Base-by-base conservation (phyloP, 2,329 filamentous ascomycete genomes). In the Aspergillus brasiliensis region DNA sequence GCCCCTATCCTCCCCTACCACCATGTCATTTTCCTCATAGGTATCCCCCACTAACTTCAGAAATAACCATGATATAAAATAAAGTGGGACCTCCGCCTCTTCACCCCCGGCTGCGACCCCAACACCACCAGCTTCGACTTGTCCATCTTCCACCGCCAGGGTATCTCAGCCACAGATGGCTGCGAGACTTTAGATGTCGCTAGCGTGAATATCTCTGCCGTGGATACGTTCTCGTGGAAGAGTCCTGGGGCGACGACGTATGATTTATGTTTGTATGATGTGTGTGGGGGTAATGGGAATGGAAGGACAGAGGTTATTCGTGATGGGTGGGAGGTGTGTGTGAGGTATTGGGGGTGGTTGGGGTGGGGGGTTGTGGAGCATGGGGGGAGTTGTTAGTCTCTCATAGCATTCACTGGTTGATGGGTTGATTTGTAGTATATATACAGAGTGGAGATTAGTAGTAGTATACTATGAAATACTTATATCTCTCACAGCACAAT, bases 61-160 rank as follows among this genome's bases (percentile, higher is more conserved):
- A 25, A 60, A 61, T 38, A 53, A n/a, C 19, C 27, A 40, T 28
- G 7, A 28, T 37, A 23, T 21, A 42, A n/a, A 71, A 23, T 21
- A 42, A n/a, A 71, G 70, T 72, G 70, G 70, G 68, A 72, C 48
- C 63, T 76, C 42, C 70, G 66, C 52, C 67, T 75, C 27, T 69
- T 75, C 52, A 66, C 62, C 51, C 68, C 67, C 19, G 71, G 71
- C 55, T 76, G 74, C 62, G 51, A 66, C 51, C 58, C 63, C 3
- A 62, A 66, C 42, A 23, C 28, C 21, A 64, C 64, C 34, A 68
- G 66, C 27, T 49, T 65, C 49, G 51, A 65, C 23, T 46, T 64
- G 6, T 64, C 64, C 1, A 42, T 72, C n/a, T 63, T 61, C 11
- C 68, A 71, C 47, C 56, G 57, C 5, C 64, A 62, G 3, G 69